phyloP scores from a whole-genome alignment of 164 flowering plant species.

The Annona squamosa region DNA sequence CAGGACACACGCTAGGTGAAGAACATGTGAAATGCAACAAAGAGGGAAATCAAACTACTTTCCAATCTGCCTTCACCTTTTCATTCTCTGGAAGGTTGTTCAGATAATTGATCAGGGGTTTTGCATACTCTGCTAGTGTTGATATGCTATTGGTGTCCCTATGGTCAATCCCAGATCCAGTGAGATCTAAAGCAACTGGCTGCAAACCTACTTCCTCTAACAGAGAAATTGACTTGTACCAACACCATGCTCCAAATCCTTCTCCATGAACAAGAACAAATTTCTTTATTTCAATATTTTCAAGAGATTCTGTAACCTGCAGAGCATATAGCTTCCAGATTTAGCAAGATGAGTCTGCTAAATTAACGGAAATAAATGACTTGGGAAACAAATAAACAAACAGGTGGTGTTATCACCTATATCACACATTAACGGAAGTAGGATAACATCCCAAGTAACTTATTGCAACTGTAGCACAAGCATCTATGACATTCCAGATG shows the following conservation, averaged over 20 bases:
- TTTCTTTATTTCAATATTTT: slow-evolving; percentile 56
- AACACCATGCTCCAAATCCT: slow-evolving; percentile 99
- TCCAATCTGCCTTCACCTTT: slow-evolving; percentile 36
- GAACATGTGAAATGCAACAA: background rate
- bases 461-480: background rate
- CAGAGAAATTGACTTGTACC: slow-evolving; percentile 93
- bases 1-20: slow-evolving; percentile 1
- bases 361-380: background rate
- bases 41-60: background rate
- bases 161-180: slow-evolving; percentile 77
- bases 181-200: slow-evolving; percentile 73
- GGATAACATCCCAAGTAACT: background rate
- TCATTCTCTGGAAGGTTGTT: slow-evolving; percentile 68
- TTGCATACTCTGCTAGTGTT: slow-evolving; percentile 68
- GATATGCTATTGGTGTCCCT: slow-evolving; percentile 49
- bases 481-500: background rate
- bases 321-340: slow-evolving; percentile 2
- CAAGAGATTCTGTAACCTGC: slow-evolving; percentile 57
- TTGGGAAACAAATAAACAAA: background rate
- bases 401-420: background rate
- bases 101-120: slow-evolving; percentile 69
- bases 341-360: background rate
- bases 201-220: slow-evolving; percentile 77
- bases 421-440: no score
- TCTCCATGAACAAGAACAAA: slow-evolving; percentile 87